These are phyloP conservation scores for Alternaria sp. DNA, from an alignment of 2,329 filamentous ascomycete species.

Conservation along the genomic window DNA sequence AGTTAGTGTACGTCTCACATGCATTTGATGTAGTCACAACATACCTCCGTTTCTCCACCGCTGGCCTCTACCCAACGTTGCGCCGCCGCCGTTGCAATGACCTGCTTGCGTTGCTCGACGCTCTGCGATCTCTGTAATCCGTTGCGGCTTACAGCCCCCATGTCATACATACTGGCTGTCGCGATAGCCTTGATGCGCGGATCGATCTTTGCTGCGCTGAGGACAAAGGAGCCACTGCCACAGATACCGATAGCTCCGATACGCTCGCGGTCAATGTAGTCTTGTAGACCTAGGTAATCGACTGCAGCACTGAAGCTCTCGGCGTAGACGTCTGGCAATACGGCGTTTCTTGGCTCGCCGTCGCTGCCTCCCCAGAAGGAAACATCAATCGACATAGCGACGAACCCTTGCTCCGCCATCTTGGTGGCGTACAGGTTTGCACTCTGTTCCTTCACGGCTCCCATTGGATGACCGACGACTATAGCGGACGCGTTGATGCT, in stretches of 20 bases:
- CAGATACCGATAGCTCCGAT: constrained; percentile 25
- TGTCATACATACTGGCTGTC: constrained; percentile 33
- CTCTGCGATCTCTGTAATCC: constrained; percentile 16
- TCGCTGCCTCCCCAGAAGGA: constrained; percentile 38
- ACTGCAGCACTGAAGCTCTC: constrained; percentile 45
- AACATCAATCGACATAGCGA: constrained; percentile 34
- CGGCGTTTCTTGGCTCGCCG: constrained; percentile 37
- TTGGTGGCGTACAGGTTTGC: constrained; percentile 45
- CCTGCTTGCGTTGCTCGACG: constrained; percentile 19
- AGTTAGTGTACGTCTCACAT: not conserved
- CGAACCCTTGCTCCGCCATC: constrained; percentile 37
- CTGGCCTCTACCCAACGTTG: constrained; percentile 21
- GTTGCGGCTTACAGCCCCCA: constrained; percentile 22
- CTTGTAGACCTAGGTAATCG: constrained; percentile 29
- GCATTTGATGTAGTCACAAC: not conserved
- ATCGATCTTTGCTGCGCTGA: constrained; percentile 50
- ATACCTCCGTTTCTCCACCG: constrained; percentile 9
- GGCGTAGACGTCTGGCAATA: constrained; percentile 35
- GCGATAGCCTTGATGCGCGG: constrained; percentile 34
- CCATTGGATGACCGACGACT: constrained; percentile 40
- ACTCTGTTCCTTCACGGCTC: constrained; percentile 44
- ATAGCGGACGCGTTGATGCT: constrained; percentile 25
- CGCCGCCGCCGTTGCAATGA: constrained; percentile 13
- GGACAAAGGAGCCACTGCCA: constrained; percentile 41
- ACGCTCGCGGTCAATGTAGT: not conserved